These are phyloP conservation scores for Paspalum notatum DNA, from an alignment of 176 grass and related monocot genomes.

Conservation along the genomic window DNA sequence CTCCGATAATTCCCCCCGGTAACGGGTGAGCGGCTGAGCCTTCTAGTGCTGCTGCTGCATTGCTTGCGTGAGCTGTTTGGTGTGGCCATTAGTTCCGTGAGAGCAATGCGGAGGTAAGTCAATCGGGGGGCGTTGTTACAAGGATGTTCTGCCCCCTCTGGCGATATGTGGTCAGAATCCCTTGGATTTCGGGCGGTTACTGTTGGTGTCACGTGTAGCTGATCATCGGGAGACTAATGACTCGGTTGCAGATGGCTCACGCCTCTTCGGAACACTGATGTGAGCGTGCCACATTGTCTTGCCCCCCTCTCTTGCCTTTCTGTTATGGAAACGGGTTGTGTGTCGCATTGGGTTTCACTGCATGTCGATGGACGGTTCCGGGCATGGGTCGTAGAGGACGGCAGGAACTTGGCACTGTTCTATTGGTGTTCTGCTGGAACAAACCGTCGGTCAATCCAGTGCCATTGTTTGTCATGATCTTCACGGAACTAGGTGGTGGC, in stretches of 20 bases:
- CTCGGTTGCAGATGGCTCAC: neutral
- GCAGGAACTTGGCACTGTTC: neutral
- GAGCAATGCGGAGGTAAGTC: neutral
- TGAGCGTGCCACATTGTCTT: neutral
- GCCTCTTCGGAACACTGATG: neutral
- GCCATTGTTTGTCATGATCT: neutral
- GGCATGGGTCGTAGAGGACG: neutral
- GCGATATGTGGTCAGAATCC: slow-evolving; percentile 19
- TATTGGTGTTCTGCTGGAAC: neutral
- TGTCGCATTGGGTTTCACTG: neutral
- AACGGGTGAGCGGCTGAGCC: too few species aligned
- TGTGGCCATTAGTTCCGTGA: neutral
- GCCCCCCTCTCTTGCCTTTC: neutral
- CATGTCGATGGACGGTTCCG: neutral
- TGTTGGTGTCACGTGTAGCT: slow-evolving; percentile 16
- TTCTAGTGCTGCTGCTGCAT: neutral
- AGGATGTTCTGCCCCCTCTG: neutral
- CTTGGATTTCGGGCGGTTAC: neutral
- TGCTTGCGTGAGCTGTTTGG: neutral
- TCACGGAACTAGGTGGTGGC: neutral
- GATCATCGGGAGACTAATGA: neutral
- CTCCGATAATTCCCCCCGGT: neutral
- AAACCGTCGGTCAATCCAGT: neutral
- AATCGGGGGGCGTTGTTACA: neutral
- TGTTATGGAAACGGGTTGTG: neutral